These are phyloP conservation scores for Penicillium sclerotigenum DNA, from an alignment of 2,329 filamentous ascomycete genomes.

Conservation along the genomic window DNA sequence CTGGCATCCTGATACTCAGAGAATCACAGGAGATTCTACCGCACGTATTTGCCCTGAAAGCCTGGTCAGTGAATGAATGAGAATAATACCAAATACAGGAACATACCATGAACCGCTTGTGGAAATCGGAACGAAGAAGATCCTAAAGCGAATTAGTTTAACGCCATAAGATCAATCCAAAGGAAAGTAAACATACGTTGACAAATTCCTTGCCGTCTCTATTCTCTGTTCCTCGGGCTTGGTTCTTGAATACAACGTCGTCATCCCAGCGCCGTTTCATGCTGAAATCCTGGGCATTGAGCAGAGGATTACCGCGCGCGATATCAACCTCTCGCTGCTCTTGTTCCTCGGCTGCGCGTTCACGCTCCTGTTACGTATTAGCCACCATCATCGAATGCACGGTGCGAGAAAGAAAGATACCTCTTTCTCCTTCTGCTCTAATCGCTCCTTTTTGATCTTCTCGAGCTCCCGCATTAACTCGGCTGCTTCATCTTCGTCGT, in stretches of 20 bases:
- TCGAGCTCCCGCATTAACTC: conserved; percentile 90
- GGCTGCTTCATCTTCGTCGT: conserved; percentile 76
- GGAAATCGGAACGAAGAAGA: conserved; percentile 89
- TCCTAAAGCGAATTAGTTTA: conserved; percentile 54
- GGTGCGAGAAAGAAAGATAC: conserved; percentile 34
- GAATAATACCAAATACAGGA: background rate
- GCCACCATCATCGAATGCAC: background rate
- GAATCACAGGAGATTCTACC: background rate
- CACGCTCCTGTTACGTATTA: conserved; percentile 60
- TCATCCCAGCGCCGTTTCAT: conserved; percentile 91
- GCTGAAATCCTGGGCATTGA: conserved; percentile 84
- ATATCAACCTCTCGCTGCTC: conserved; percentile 84
- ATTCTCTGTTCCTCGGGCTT: conserved; percentile 90
- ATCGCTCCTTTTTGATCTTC: conserved; percentile 84
- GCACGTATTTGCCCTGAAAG: conserved; percentile 6
- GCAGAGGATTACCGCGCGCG: conserved; percentile 83
- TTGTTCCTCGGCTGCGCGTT: conserved; percentile 74
- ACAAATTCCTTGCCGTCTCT: conserved; percentile 94
- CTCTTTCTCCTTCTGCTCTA: conserved; percentile 75
- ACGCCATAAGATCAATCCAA: background rate
- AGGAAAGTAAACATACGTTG: conserved; percentile 61
- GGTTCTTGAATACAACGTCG: conserved; percentile 98
- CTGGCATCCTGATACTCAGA: background rate
- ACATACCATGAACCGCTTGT: conserved; percentile 87
- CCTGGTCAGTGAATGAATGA: background rate